phyloP scores from a whole-genome alignment of 805 yeast genomes.

The Schwanniomyces sp. region DNA sequence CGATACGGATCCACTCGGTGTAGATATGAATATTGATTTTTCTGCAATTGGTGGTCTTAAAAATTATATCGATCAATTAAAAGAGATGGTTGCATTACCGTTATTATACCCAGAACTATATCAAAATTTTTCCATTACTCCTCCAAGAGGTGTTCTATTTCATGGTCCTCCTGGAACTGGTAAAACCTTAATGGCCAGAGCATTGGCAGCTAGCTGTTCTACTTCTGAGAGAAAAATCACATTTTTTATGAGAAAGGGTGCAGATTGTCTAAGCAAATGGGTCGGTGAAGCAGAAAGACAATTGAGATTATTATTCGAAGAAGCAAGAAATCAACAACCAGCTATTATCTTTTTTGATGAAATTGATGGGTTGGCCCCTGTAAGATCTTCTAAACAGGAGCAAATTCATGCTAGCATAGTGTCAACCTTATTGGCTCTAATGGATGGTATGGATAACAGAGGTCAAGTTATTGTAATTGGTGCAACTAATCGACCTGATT shows the following conservation, averaged over 20 bases:
- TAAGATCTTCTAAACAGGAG: slow-evolving; percentile 94
- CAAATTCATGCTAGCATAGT: slow-evolving; percentile 98
- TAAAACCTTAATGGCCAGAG: slow-evolving; percentile 96
- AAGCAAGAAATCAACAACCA: slow-evolving; percentile 94
- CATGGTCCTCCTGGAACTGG: slow-evolving; percentile 99
- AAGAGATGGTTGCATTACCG: slow-evolving; percentile 96
- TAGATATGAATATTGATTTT: slow-evolving; percentile 82
- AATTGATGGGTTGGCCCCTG: slow-evolving; percentile 98
- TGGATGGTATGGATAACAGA: slow-evolving; percentile 99
- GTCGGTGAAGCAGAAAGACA: slow-evolving; percentile 99
- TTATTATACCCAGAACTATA: slow-evolving; percentile 91
- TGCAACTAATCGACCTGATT: slow-evolving; percentile 96
- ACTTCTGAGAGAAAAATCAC: slow-evolving; percentile 84
- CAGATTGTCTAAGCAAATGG: slow-evolving; percentile 96
- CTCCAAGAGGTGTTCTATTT: slow-evolving; percentile 95
- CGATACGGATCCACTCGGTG: slow-evolving; percentile 91
- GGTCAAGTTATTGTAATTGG: slow-evolving; percentile 98
- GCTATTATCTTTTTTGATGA: slow-evolving; percentile 96
- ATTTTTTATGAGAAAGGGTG: slow-evolving; percentile 97
- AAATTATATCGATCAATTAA: slow-evolving; percentile 84
- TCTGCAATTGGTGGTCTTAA: slow-evolving; percentile 89
- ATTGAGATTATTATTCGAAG: slow-evolving; percentile 85
- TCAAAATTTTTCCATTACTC: slow-evolving; percentile 84
- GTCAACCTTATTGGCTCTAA: slow-evolving; percentile 87
- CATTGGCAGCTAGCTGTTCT: slow-evolving; percentile 92